Percentiles rank a stretch among this genome's conserved stretches.
phyloP scores from a whole-genome alignment of 306 rosid species.

The Trichosanthes truncata region DNA sequence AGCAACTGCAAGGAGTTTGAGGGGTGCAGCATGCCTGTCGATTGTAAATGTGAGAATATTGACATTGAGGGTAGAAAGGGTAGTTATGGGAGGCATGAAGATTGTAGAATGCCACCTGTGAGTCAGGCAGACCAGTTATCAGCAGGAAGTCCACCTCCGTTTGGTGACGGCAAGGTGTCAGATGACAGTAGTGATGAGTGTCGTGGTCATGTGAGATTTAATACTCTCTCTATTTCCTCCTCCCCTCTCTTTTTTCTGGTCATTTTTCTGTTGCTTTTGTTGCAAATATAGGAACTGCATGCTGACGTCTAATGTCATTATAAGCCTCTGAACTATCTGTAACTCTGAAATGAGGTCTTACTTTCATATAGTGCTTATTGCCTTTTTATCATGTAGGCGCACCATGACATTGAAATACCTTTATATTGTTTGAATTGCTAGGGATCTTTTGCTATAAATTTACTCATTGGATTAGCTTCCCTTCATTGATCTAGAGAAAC shows the following conservation, averaged over 20 bases:
- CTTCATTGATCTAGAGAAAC: background rate
- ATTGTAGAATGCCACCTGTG: background rate
- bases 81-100: background rate
- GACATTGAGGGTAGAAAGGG: conserved; percentile 11
- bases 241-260: background rate
- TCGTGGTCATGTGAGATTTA: conserved; percentile 38
- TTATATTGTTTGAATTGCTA: background rate
- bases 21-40: background rate
- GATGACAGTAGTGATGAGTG: conserved; percentile 45
- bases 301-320: background rate
- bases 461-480: background rate
- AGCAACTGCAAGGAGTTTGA: conserved; percentile 22
- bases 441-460: background rate
- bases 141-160: conserved; percentile 49
- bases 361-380: background rate
- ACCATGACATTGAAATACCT: background rate
- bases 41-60: conserved; percentile 17
- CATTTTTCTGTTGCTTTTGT: background rate
- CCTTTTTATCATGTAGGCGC: background rate
- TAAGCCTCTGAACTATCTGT: background rate
- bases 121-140: conserved; percentile 36
- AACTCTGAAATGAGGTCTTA: background rate
- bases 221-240: background rate
- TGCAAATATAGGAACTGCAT: background rate
- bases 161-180: conserved; percentile 60